Evolutionary conservation across 2,329 filamentous ascomycete species (phyloP).

Genomic region (Thielaviopsis punctulata): DNA sequence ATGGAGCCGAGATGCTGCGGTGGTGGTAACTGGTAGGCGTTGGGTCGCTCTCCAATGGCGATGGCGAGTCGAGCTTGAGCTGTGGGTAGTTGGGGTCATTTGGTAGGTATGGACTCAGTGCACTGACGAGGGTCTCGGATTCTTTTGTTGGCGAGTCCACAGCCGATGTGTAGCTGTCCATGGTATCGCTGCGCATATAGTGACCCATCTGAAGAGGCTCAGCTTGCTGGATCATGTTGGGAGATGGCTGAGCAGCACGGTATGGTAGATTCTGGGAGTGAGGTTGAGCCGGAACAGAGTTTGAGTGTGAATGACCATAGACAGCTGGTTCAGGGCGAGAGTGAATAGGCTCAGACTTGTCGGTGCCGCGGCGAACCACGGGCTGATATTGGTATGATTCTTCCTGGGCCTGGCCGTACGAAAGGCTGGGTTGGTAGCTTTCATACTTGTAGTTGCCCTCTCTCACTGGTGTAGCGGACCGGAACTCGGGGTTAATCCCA

Average conservation of each 20-base stretch:
- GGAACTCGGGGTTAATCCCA: background rate
- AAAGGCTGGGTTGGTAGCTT: background rate
- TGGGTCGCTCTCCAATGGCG: background rate
- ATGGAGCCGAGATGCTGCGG: slow-evolving; percentile 8
- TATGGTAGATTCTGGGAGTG: background rate
- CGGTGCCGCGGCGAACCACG: background rate
- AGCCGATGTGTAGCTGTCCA: slow-evolving; percentile 9
- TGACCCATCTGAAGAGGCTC: background rate
- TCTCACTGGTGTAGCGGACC: background rate
- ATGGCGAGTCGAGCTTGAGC: slow-evolving; percentile 4
- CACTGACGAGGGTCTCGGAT: slow-evolving; percentile 1
- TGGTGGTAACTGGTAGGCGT: background rate
- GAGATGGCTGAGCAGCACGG: background rate
- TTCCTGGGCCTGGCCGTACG: background rate
- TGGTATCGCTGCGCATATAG: slow-evolving; percentile 4
- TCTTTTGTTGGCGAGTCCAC: slow-evolving; percentile 3
- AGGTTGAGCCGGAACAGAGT: background rate
- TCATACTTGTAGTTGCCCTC: background rate
- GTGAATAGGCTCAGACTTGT: background rate
- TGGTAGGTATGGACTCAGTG: slow-evolving; percentile 2
- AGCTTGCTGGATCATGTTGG: background rate
- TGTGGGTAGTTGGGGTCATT: background rate
- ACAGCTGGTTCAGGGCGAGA: background rate
- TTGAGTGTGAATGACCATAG: background rate
- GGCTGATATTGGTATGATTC: background rate